Percentiles rank a stretch among this genome's conserved stretches.
Conservation (phyloP, 768 basidiomycete genomes). For the Exidia glandulosa region DNA sequence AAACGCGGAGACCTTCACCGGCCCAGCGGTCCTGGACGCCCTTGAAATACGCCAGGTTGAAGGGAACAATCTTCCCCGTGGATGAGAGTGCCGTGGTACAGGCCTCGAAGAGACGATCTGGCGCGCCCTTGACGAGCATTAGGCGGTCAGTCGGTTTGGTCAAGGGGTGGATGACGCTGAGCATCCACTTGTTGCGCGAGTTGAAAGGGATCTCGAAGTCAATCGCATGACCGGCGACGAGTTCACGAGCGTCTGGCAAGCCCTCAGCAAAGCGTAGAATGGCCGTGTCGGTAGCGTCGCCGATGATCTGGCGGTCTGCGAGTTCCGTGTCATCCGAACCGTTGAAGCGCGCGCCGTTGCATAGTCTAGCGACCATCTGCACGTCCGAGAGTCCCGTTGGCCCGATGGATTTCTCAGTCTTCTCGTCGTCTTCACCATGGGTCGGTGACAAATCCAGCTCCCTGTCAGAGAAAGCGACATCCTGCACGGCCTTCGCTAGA, state of each 20-base stretch:
- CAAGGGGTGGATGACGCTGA: constrained; percentile 25
- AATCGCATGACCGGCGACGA: constrained; percentile 14
- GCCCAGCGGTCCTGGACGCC: constrained; percentile 38
- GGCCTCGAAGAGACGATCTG: constrained; percentile 37
- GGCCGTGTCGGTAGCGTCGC: constrained; percentile 46
- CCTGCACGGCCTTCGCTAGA: constrained; percentile 25
- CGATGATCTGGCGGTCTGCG: constrained; percentile 26
- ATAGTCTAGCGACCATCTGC: constrained; percentile 37
- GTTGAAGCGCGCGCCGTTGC: constrained; percentile 47
- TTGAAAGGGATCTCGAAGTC: constrained; percentile 33
- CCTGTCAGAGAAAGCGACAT: constrained; percentile 26
- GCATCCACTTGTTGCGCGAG: constrained; percentile 50
- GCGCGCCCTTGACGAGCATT: constrained; percentile 47
- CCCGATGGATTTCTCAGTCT: constrained; percentile 6
- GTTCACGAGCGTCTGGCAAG: constrained; percentile 14
- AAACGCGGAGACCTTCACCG: constrained; percentile 46
- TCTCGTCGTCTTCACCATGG: not conserved
- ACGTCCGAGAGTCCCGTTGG: constrained; percentile 19
- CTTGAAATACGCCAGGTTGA: constrained; percentile 22
- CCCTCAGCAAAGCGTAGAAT: constrained; percentile 39
- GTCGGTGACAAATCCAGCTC: constrained; percentile 9
- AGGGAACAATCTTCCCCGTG: constrained; percentile 22
- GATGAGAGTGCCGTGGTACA: constrained; percentile 21
- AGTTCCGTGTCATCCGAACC: constrained; percentile 12
- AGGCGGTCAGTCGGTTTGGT: constrained; percentile 12